Evolutionary conservation across 2,329 filamentous ascomycete genomes (phyloP).

Genomic region (Stachybotrys chlorohalonatus): DNA sequence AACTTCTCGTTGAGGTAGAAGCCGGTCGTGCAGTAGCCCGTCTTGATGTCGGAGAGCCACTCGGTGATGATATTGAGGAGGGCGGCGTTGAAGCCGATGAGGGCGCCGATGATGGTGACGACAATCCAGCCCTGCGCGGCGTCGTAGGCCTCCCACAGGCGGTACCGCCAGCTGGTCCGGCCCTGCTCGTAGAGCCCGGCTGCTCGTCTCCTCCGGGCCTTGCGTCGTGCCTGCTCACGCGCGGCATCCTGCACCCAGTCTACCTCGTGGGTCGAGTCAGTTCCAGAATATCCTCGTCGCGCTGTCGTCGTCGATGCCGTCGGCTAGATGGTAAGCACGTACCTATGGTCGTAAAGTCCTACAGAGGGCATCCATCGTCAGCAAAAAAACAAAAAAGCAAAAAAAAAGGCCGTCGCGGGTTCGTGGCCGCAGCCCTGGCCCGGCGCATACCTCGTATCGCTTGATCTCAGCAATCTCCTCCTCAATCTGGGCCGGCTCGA

Average conservation of each 20-base stretch:
- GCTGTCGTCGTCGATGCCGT: not conserved
- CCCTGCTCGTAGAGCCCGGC: slow-evolving; percentile 64
- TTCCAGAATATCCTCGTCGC: not conserved
- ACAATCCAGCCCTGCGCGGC: slow-evolving; percentile 98
- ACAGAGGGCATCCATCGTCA: not conserved
- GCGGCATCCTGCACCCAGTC: slow-evolving; percentile 99
- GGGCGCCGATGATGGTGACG: slow-evolving; percentile 83
- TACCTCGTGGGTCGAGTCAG: slow-evolving; percentile 11
- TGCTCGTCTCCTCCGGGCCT: slow-evolving; percentile 62
- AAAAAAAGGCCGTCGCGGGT: too few relatives aligned
- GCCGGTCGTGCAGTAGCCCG: slow-evolving; percentile 88
- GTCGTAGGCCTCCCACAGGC: slow-evolving; percentile 80
- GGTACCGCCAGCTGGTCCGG: slow-evolving; percentile 67
- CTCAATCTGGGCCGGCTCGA: slow-evolving; percentile 58
- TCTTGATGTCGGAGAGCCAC: slow-evolving; percentile 92
- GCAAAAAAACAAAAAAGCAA: too few relatives aligned
- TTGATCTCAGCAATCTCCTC: slow-evolving; percentile 98
- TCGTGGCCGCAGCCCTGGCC: not conserved
- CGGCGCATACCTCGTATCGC: slow-evolving; percentile 64
- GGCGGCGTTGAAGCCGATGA: slow-evolving; percentile 88
- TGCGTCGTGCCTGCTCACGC: slow-evolving; percentile 76
- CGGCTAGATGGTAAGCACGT: slow-evolving; percentile 11
- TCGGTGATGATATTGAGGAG: slow-evolving; percentile 93
- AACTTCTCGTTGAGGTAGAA: slow-evolving; percentile 98
- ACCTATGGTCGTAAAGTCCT: slow-evolving; percentile 93